A percentile compares a stretch with the other conserved stretches of the same genome.
phyloP scores from a whole-genome alignment of 495 filamentous ascomycete genomes.

The Immersiella caudata region DNA sequence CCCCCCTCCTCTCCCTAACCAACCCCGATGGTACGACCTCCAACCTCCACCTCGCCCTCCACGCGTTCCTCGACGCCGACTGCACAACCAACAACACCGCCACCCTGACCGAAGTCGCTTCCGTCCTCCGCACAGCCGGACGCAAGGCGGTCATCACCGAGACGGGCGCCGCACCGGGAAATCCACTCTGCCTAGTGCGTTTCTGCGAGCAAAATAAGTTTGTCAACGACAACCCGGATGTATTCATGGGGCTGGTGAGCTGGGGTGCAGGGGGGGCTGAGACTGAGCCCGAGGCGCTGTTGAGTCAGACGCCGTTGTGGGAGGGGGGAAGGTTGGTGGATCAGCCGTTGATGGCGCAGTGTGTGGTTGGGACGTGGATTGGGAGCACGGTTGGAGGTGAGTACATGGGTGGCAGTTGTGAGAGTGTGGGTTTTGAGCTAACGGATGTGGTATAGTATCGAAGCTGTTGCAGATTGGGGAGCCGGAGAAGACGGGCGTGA shows the following conservation, averaged over 20 bases:
- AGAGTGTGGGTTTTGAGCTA: background rate
- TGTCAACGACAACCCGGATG: conserved; percentile 55
- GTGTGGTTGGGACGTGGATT: conserved; percentile 39
- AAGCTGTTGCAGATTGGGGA: background rate
- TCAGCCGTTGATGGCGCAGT: conserved; percentile 44
- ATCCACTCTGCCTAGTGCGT: conserved; percentile 39
- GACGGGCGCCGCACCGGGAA: conserved; percentile 49
- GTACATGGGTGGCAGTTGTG: background rate
- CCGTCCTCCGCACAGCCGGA: conserved; percentile 52
- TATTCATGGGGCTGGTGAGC: conserved; percentile 53
- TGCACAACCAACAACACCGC: conserved; percentile 58
- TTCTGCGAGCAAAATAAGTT: conserved; percentile 52
- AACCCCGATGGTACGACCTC: conserved; percentile 58
- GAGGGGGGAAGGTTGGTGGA: conserved; percentile 44
- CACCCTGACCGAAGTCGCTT: conserved; percentile 51
- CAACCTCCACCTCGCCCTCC: conserved; percentile 59
- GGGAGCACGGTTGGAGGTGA: conserved; percentile 6
- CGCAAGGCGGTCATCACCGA: conserved; percentile 57
- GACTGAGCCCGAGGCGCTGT: conserved; percentile 39
- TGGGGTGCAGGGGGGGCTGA: conserved; percentile 56
- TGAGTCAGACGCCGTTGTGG: conserved; percentile 49
- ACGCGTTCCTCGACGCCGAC: conserved; percentile 56
- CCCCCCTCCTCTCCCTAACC: conserved; percentile 51
- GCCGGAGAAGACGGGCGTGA: background rate
- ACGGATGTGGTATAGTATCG: background rate